phyloP scores from a whole-genome alignment of 78 protist species.

The Dictyostelium intermedium region DNA sequence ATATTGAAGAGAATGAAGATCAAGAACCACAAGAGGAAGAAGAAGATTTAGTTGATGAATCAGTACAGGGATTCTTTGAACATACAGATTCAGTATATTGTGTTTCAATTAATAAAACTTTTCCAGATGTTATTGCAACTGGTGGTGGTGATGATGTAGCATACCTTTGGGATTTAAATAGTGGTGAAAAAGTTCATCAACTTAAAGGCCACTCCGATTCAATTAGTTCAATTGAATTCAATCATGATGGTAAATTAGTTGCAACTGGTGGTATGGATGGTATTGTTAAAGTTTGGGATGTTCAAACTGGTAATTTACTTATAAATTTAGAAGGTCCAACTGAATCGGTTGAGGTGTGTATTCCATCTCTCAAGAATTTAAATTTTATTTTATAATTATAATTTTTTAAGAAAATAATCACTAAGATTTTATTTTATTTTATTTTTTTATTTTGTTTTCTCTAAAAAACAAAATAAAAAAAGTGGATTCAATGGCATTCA shows the following conservation, averaged over 20 bases:
- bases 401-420: no score
- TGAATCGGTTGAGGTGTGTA: slow-evolving; percentile 35
- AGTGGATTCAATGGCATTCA: slow-evolving; percentile 87
- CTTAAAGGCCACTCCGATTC: slow-evolving; percentile 84
- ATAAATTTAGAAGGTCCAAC: slow-evolving; percentile 79
- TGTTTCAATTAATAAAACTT: not conserved
- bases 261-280: slow-evolving; percentile 88
- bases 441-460: not conserved
- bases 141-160: slow-evolving; percentile 86
- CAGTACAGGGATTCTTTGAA: slow-evolving; percentile 69
- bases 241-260: slow-evolving; percentile 67
- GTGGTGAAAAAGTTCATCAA: slow-evolving; percentile 39
- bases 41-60: slow-evolving; percentile 78
- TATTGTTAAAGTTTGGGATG: slow-evolving; percentile 77
- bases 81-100: slow-evolving; percentile 81
- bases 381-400: no score
- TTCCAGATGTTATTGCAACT: slow-evolving; percentile 26
- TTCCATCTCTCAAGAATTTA: no score
- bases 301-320: slow-evolving; percentile 48
- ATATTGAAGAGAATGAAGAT: not conserved
- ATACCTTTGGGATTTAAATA: slow-evolving; percentile 59
- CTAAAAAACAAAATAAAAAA: no score
- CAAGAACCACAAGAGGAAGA: slow-evolving; percentile 1
- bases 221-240: slow-evolving; percentile 65
- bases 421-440: not conserved